Evolutionary conservation across 257 asterid genomes (phyloP).

Genomic region (Craterostigma plantagineum): DNA sequence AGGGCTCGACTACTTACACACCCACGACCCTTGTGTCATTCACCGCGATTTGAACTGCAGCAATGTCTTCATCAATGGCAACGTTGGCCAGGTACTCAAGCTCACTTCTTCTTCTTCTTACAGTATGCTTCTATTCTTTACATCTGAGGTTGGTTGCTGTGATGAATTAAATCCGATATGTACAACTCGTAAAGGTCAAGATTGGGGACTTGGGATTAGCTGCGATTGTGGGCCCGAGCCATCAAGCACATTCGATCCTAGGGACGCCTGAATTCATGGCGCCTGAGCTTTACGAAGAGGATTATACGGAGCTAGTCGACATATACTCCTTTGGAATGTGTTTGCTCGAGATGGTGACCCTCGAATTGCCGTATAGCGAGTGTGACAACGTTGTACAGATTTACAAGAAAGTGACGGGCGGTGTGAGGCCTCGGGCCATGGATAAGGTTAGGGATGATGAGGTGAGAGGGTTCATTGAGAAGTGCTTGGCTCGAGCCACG

Average conservation of each 20-base stretch:
- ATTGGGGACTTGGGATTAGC: constrained; percentile 69
- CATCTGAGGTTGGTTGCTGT: too few relatives aligned
- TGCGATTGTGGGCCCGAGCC: constrained; percentile 34
- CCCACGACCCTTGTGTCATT: constrained; percentile 54
- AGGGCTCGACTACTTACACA: constrained; percentile 59
- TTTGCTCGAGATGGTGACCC: constrained; percentile 62
- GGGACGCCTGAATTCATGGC: constrained; percentile 89
- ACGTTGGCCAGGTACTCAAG: constrained; percentile 45
- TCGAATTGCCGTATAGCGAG: constrained; percentile 50
- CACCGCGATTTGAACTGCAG: constrained; percentile 80
- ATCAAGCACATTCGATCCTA: constrained; percentile 46
- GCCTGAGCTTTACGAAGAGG: constrained; percentile 65
- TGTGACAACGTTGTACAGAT: constrained; percentile 53
- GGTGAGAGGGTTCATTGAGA: constrained; percentile 44
- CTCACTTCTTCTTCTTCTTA: background rate
- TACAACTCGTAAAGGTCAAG: constrained; percentile 37
- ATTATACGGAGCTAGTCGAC: constrained; percentile 43
- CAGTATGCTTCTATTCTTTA: background rate
- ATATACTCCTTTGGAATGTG: constrained; percentile 73
- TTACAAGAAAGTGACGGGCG: constrained; percentile 49
- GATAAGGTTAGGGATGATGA: constrained; percentile 41
- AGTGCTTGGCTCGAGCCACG: constrained; percentile 46
- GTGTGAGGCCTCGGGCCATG: constrained; percentile 60
- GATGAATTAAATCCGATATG: too few relatives aligned
- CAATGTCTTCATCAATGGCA: constrained; percentile 65